These are phyloP conservation scores for Solanum chiquidenum DNA, from an alignment of 257 asterid species.

Conservation along the genomic window DNA sequence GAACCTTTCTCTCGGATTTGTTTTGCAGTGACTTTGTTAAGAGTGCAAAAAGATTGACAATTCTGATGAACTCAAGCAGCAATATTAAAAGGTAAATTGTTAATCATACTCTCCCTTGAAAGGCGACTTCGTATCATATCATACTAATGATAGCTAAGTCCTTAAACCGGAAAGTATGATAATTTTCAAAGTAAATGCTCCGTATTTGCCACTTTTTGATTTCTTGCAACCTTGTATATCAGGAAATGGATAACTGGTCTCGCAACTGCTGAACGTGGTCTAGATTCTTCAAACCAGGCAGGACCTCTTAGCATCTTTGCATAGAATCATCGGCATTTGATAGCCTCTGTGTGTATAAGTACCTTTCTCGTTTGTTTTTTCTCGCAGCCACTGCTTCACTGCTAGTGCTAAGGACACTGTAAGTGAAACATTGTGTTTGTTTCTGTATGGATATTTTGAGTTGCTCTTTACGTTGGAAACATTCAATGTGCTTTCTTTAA, in stretches of 20 bases:
- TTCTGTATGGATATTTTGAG: not conserved
- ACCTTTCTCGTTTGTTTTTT: not conserved
- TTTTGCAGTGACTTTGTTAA: slow-evolving; percentile 51
- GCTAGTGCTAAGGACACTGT: not conserved
- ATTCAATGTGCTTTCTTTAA: not conserved
- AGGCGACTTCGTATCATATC: not conserved
- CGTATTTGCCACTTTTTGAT: not conserved
- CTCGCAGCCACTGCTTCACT: not conserved
- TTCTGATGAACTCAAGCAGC: slow-evolving; percentile 42
- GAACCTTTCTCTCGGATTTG: not conserved
- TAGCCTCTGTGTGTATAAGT: not conserved
- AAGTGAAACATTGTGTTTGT: not conserved
- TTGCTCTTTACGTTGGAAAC: not conserved
- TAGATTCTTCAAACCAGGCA: slow-evolving; percentile 69
- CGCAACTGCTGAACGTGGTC: slow-evolving; percentile 67
- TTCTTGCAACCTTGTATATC: slow-evolving; percentile 7
- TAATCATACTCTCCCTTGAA: not conserved
- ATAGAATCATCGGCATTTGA: slow-evolving; percentile 6
- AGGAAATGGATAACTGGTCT: slow-evolving; percentile 76
- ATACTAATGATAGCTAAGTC: not conserved
- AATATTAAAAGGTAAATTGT: slow-evolving; percentile 43
- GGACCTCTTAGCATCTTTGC: slow-evolving; percentile 72
- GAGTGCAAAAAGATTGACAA: slow-evolving; percentile 66
- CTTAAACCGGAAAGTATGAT: not conserved
- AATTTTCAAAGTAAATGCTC: not conserved